Conservation (phyloP, 768 basidiomycete genomes). For the Candolleomyces eurysporus region DNA sequence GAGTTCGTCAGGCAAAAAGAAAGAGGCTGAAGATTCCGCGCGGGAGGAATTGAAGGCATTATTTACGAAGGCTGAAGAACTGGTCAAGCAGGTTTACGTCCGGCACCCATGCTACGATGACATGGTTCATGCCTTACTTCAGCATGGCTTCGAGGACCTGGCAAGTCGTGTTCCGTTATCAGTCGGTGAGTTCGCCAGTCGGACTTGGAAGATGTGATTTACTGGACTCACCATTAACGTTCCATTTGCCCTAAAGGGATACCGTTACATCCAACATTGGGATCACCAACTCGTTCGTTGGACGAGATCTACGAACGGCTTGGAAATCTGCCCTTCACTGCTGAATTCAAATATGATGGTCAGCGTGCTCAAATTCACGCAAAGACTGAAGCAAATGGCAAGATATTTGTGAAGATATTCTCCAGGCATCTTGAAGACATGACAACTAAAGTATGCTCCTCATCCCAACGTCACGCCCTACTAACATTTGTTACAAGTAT, state of each 20-base stretch:
- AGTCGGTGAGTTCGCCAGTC: constrained; percentile 51
- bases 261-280: constrained; percentile 83
- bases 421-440: constrained; percentile 90
- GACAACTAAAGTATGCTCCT: constrained; percentile 69
- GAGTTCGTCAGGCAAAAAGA: constrained; percentile 15
- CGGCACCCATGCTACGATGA: constrained; percentile 76
- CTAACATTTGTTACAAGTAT: constrained; percentile 46
- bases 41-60: constrained; percentile 37
- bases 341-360: constrained; percentile 92
- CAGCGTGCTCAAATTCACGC: constrained; percentile 84
- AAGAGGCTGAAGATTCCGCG: constrained; percentile 21
- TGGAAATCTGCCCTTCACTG: constrained; percentile 64
- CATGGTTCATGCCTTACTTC: constrained; percentile 59
- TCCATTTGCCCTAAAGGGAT: constrained; percentile 45
- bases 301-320: constrained; percentile 79
- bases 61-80: constrained; percentile 57
- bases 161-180: constrained; percentile 59
- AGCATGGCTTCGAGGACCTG: constrained; percentile 60
- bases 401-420: constrained; percentile 60
- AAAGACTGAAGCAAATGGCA: constrained; percentile 25
- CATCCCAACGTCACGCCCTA: background rate
- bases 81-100: constrained; percentile 71
- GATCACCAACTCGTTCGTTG: constrained; percentile 82
- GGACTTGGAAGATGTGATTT: background rate
- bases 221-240: background rate